Evolutionary conservation across 306 rosid genomes (phyloP).

Genomic region (Ziziphus jujuba): DNA sequence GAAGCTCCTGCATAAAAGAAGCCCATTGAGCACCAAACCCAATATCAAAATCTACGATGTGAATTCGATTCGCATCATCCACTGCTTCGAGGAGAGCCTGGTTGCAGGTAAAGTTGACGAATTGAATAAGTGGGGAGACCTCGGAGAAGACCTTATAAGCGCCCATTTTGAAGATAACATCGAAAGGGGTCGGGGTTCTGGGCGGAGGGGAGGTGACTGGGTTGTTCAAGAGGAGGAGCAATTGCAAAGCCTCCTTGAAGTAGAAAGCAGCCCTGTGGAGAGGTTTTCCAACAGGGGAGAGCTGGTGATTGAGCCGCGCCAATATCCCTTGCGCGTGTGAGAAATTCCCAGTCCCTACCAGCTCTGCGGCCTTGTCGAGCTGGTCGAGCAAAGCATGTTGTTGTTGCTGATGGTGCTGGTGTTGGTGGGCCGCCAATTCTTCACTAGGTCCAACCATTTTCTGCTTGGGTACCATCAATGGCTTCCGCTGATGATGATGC

Average conservation of each 20-base stretch:
- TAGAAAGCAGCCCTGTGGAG: slow-evolving; percentile 55
- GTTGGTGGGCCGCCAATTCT: slow-evolving; percentile 18
- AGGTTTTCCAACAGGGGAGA: slow-evolving; percentile 52
- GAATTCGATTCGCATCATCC: slow-evolving; percentile 28
- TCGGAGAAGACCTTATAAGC: slow-evolving; percentile 49
- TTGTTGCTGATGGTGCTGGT: slow-evolving; percentile 30
- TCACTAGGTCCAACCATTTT: slow-evolving; percentile 22
- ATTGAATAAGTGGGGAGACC: slow-evolving; percentile 47
- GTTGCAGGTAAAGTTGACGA: slow-evolving; percentile 48
- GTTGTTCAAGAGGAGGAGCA: slow-evolving; percentile 35
- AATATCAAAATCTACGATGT: slow-evolving; percentile 49
- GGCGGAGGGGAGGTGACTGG: slow-evolving; percentile 31
- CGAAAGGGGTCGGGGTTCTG: slow-evolving; percentile 33
- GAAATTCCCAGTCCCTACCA: slow-evolving; percentile 43
- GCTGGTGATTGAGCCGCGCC: slow-evolving; percentile 66
- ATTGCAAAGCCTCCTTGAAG: slow-evolving; percentile 54
- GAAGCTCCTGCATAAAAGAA: slow-evolving; percentile 49
- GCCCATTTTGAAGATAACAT: slow-evolving; percentile 51
- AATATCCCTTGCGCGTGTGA: slow-evolving; percentile 54
- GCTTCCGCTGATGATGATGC: slow-evolving; percentile 34
- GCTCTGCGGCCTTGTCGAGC: slow-evolving; percentile 51
- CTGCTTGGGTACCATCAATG: slow-evolving; percentile 30
- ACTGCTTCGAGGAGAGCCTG: slow-evolving; percentile 49
- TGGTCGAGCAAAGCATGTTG: slow-evolving; percentile 44
- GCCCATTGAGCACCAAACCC: slow-evolving; percentile 58